phyloP scores from a whole-genome alignment of 2,329 filamentous ascomycete species.

The Cladosporium cucumerinum region DNA sequence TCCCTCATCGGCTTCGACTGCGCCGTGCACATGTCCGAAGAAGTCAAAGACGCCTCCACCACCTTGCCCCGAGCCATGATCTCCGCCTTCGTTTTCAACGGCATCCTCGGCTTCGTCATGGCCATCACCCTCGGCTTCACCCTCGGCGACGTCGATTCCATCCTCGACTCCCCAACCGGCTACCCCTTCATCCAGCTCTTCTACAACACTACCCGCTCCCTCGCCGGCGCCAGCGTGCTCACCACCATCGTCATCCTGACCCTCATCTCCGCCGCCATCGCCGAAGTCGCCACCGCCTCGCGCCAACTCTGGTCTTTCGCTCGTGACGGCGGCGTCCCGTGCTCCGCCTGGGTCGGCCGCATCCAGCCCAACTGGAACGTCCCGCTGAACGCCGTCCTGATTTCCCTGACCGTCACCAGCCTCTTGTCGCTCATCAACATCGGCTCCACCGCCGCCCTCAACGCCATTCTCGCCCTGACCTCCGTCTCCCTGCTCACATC shows the following conservation, averaged over 20 bases:
- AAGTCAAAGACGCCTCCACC: constrained; percentile 47
- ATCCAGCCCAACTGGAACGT: constrained; percentile 30
- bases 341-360: constrained; percentile 36
- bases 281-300: constrained; percentile 41
- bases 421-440: constrained; percentile 43
- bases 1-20: constrained; percentile 38
- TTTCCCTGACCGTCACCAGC: constrained; percentile 53
- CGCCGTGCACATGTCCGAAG: constrained; percentile 45
- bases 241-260: constrained; percentile 40
- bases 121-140: constrained; percentile 46
- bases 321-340: constrained; percentile 42
- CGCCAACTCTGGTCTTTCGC: constrained; percentile 43
- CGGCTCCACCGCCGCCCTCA: constrained; percentile 42
- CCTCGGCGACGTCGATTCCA: constrained; percentile 40
- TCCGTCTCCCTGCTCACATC: constrained; percentile 44
- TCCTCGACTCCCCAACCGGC: constrained; percentile 43
- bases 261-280: constrained; percentile 33
- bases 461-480: constrained; percentile 44
- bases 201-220: constrained; percentile 43
- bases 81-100: constrained; percentile 48
- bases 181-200: constrained; percentile 54
- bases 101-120: constrained; percentile 46
- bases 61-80: constrained; percentile 50
- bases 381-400: constrained; percentile 34
- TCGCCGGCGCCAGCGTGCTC: constrained; percentile 46